Evolutionary conservation across 495 filamentous ascomycete species (phyloP), one percentile per base, ranked within the genome.

Genomic region (Bombardia bombarda): DNA sequence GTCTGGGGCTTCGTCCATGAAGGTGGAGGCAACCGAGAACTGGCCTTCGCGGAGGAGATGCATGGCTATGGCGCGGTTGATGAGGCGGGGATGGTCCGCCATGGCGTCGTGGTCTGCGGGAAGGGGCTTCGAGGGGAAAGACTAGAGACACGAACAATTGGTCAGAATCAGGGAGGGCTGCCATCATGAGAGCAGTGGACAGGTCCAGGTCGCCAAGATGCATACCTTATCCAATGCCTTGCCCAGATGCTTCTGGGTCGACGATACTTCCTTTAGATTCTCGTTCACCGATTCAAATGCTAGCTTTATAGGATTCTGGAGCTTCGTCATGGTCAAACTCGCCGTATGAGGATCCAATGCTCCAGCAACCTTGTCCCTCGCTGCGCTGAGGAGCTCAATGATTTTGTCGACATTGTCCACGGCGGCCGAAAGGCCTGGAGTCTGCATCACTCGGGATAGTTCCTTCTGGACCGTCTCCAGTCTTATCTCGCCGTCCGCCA

Each of bases 41-140:
- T 95, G 84, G 26, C 92, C 92, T 68, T 97, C 93, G 18, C 92
- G 82, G 14, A 97, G 75, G 12, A 98, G 71, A 60, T 98, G 92
- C 89, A 98, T 95, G 3, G 85, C 86, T 42, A 97, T 92, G 17
- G 92, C 92, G 18, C 89, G 74, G 59, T 97, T 90, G 52, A 96
- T 85, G 8, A 95, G 74, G 26, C 74, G 64, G 4, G 82, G 69
- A 46, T 93, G 80, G 19, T 81, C 74, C 4, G 78, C 80, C 51
- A 95, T 77, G n/a, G 78, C 83, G 60, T 95, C 88, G 56, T 86
- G 81, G 32, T 89, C 86, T 35, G 79, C 82, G 0, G 88, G 87
- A 3, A 95, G 69, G 7, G 83, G 73, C 52, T 83, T 83, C 51
- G 80, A 69, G 60, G 86, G 85, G 65, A 92, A 88, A 45, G 84